These are phyloP conservation scores for Dactylonectria estremocensis DNA, from an alignment of 2,329 filamentous ascomycete species.

Conservation along the genomic window DNA sequence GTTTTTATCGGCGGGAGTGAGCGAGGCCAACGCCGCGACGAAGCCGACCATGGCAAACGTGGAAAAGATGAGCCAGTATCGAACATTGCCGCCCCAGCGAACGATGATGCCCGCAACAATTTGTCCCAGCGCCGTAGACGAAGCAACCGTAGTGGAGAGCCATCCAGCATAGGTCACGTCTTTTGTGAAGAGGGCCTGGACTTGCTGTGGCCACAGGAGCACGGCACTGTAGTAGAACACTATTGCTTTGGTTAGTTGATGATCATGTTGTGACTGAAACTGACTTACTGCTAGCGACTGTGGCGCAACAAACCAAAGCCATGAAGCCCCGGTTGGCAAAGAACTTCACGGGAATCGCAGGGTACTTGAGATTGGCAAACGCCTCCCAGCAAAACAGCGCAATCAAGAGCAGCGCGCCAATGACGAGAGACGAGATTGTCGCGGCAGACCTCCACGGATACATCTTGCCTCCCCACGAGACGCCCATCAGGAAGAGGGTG, in stretches of 20 bases:
- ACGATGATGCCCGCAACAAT: slow-evolving; percentile 52
- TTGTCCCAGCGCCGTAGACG: slow-evolving; percentile 54
- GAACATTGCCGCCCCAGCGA: slow-evolving; percentile 53
- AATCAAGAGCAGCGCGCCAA: slow-evolving; percentile 53
- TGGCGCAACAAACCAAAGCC: slow-evolving; percentile 53
- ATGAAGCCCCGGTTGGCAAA: slow-evolving; percentile 56
- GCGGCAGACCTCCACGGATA: slow-evolving; percentile 60
- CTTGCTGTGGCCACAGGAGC: slow-evolving; percentile 55
- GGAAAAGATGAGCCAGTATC: slow-evolving; percentile 56
- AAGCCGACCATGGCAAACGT: slow-evolving; percentile 56
- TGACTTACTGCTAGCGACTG: slow-evolving; percentile 51
- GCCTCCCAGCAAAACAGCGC: slow-evolving; percentile 56
- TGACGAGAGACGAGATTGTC: slow-evolving; percentile 56
- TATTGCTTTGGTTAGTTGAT: slow-evolving; percentile 3
- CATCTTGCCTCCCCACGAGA: slow-evolving; percentile 61
- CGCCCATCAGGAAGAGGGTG: slow-evolving; percentile 62
- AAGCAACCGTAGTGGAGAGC: slow-evolving; percentile 56
- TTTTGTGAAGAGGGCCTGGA: slow-evolving; percentile 53
- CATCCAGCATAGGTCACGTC: slow-evolving; percentile 55
- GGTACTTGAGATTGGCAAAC: slow-evolving; percentile 54
- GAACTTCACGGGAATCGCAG: slow-evolving; percentile 55
- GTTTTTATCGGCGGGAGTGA: slow-evolving; percentile 51
- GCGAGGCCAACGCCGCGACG: slow-evolving; percentile 52
- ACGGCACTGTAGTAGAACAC: slow-evolving; percentile 46
- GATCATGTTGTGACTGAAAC: slow-evolving; percentile 30